Base-by-base conservation (phyloP, 1,284 basidiomycete species). In the Meira nashicola region DNA sequence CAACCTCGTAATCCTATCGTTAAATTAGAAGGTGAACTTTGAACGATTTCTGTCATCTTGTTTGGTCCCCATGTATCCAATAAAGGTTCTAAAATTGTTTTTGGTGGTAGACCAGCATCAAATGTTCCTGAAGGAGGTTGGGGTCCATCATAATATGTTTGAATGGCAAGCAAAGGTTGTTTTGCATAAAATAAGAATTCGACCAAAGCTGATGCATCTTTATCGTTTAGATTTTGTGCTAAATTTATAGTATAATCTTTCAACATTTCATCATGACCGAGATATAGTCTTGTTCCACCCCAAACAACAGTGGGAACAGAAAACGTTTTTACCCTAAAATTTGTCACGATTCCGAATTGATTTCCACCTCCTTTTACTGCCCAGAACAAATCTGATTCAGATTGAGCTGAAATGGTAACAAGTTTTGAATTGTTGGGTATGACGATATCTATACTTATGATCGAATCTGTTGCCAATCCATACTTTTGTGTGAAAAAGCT, bases 331-430 rank as follows among this genome's bases (percentile, higher is more conserved):
- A 70, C 63, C 4, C 59, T 56, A 59, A 70, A 70, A 60, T 66
- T 66, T 57, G 63, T 50, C 38, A 70, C 56, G 48, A 71, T 57
- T 19, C 67, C 67, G 23, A 70, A 68, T 41, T 60, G 58, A 62
- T 70, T 70, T 50, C 68, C 68, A 11, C 67, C 69, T 17, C 69
- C 69, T 41, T 55, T 59, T 54, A 71, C 60, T 23, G 69, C 69
- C 59, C 63, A 69, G 57, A 67, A 71, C 38, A 71, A 63, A 40
- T 71, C 69, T 6, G 65, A 19, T 49, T 70, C 63, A 43, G 65
- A 55, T 47, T 63, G 54, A 9, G 58, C 52, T n/a, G 64, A 62
- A 17, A 60, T 62, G 8, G 67, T 64, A 15, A 60, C 66, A 15
- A 67, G 19, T 0, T 62, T 68, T 8, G 67, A 66, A 38, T 69